Conservation (phyloP, 2,329 filamentous ascomycete genomes). For the Fusarium heterosporum region DNA sequence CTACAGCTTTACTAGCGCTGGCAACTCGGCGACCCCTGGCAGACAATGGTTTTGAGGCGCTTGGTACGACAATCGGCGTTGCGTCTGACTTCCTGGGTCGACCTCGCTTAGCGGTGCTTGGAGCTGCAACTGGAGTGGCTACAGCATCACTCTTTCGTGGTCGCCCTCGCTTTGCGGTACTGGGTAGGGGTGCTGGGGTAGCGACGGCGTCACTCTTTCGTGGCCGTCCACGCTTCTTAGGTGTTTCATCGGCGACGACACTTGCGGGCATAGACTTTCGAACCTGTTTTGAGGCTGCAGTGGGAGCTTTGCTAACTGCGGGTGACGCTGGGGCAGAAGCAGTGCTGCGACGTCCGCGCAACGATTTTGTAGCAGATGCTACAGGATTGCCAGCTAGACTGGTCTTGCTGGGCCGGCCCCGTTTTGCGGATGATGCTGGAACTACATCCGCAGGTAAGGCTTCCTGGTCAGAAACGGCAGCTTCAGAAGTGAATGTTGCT, state of each 20-base stretch:
- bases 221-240: slow-evolving; percentile 42
- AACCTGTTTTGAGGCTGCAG: slow-evolving; percentile 17
- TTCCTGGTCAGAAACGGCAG: neutral
- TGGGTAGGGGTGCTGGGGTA: slow-evolving; percentile 20
- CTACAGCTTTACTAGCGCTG: slow-evolving; percentile 27
- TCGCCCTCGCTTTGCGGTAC: slow-evolving; percentile 39
- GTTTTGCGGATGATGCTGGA: slow-evolving; percentile 17
- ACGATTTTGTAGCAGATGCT: slow-evolving; percentile 16
- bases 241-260: slow-evolving; percentile 26
- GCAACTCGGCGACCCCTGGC: slow-evolving; percentile 27
- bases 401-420: slow-evolving; percentile 31
- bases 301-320: slow-evolving; percentile 15
- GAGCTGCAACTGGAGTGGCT: slow-evolving; percentile 27
- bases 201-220: slow-evolving; percentile 31
- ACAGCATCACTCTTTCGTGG: slow-evolving; percentile 41
- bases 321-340: slow-evolving; percentile 32
- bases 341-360: slow-evolving; percentile 23
- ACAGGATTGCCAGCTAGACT: slow-evolving; percentile 19
- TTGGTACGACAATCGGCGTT: slow-evolving; percentile 9
- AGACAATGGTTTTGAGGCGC: slow-evolving; percentile 20
- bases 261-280: slow-evolving; percentile 45
- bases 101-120: slow-evolving; percentile 37
- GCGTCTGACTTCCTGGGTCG: slow-evolving; percentile 42
- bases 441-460: neutral
- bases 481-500: slow-evolving; percentile 23